Conservation (phyloP, 495 filamentous ascomycete genomes). For the Patellaria atrata region DNA sequence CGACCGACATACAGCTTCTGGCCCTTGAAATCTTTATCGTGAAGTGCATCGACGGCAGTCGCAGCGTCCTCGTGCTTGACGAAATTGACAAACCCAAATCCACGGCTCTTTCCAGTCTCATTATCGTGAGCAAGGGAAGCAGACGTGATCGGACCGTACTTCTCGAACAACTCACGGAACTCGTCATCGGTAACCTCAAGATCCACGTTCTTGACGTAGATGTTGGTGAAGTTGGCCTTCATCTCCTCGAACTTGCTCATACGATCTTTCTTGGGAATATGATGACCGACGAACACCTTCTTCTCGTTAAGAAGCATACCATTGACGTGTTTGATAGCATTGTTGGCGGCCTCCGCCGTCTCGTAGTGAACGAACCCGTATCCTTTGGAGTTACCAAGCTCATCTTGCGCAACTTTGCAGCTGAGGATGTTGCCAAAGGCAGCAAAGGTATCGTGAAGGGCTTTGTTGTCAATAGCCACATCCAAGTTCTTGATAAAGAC, state of each 20-base stretch:
- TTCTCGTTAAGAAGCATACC: constrained; percentile 99
- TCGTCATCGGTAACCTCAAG: constrained; percentile 79
- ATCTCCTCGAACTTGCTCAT: constrained; percentile 99
- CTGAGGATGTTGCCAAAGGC: constrained; percentile 98
- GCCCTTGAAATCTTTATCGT: constrained; percentile 79
- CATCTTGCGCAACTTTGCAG: constrained; percentile 99
- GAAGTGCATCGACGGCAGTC: constrained; percentile 79
- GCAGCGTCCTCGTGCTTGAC: constrained; percentile 76
- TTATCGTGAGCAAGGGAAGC: constrained; percentile 81
- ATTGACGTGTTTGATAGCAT: constrained; percentile 99
- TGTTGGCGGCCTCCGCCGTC: constrained; percentile 90
- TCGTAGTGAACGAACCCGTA: constrained; percentile 99
- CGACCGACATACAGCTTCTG: constrained; percentile 96
- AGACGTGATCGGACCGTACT: constrained; percentile 86
- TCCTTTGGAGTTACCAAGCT: constrained; percentile 88
- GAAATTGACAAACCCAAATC: constrained; percentile 98
- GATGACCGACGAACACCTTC: constrained; percentile 98
- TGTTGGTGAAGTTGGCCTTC: constrained; percentile 99
- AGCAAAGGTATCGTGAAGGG: constrained; percentile 97
- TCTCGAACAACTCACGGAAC: constrained; percentile 85
- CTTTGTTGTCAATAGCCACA: constrained; percentile 98
- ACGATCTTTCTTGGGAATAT: constrained; percentile 99
- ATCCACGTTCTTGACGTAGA: constrained; percentile 98
- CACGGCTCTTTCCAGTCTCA: constrained; percentile 79
- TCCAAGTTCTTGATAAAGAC: constrained; percentile 99